These are phyloP conservation scores for Penicillium cataractarum DNA, from an alignment of 495 filamentous ascomycete genomes.

Conservation along the genomic window DNA sequence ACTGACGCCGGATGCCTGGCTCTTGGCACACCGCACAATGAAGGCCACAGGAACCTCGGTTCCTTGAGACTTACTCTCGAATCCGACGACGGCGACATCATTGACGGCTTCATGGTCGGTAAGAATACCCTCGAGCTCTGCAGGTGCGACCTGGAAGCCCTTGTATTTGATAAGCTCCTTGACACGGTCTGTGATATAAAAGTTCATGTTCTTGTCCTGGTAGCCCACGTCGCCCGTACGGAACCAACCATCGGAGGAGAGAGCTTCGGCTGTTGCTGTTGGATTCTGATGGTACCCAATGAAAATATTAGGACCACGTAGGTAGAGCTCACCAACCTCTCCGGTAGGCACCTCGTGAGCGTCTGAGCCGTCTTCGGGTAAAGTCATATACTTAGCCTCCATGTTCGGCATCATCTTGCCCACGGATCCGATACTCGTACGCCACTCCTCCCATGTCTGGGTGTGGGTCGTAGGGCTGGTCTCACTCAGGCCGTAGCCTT, in stretches of 20 bases:
- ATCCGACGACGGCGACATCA: slow-evolving; percentile 83
- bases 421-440: slow-evolving; percentile 73
- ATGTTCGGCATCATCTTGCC: slow-evolving; percentile 81
- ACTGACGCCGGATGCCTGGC: slow-evolving; percentile 56
- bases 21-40: slow-evolving; percentile 60
- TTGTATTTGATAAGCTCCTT: slow-evolving; percentile 93
- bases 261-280: slow-evolving; percentile 67
- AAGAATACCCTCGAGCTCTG: slow-evolving; percentile 83
- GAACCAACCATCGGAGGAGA: slow-evolving; percentile 64
- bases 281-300: slow-evolving; percentile 75
- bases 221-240: slow-evolving; percentile 71
- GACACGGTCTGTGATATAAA: slow-evolving; percentile 80
- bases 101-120: slow-evolving; percentile 69
- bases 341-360: slow-evolving; percentile 62
- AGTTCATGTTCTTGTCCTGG: slow-evolving; percentile 60
- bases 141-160: slow-evolving; percentile 86
- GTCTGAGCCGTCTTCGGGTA: slow-evolving; percentile 53
- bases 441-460: slow-evolving; percentile 79
- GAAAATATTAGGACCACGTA: slow-evolving; percentile 68
- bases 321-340: slow-evolving; percentile 67
- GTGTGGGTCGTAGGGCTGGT: slow-evolving; percentile 61
- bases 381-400: slow-evolving; percentile 75
- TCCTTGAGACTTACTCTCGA: slow-evolving; percentile 67
- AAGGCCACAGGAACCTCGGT: slow-evolving; percentile 87
- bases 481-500: slow-evolving; percentile 87